Base-by-base conservation (phyloP, 2,329 filamentous ascomycete species). In the Phaeosphaeriaceae sp. region DNA sequence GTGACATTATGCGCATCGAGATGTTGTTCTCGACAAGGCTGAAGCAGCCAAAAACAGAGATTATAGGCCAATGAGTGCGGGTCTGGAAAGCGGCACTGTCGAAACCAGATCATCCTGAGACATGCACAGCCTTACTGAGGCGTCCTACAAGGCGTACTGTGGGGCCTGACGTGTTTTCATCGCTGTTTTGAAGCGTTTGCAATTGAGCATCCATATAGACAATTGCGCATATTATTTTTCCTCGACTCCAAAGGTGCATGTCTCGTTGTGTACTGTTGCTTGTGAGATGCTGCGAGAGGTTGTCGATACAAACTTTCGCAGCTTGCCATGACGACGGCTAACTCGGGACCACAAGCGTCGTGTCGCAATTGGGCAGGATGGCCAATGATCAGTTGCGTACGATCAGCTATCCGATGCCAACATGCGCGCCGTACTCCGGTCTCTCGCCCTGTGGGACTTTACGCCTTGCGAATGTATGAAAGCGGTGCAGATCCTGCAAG, bases 381-480 rank as follows among this genome's bases (percentile, higher is more conserved):
- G 10, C 42, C 42, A 45, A 45, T 45, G 19, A 22, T 10, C 10
- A 10, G 42, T 20, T 22, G 42, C 42, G 21, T 21, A 11, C n/a
- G 10, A 20, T n/a, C 17, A 2, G 40, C 40, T 20, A 42, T 17
- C 40, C 7, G 42, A 20, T 3, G 42, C 19, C 21, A 21, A 9
- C 9, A 33, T 36, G 47, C 47, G 27, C n/a, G 47, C 47, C 27
- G 27, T 49, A 49, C 47, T 49, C 47, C 19, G 47, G 47, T 49
- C 47, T 20, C n/a, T 49, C 27, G 47, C 21, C 17, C 17, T 42
- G 25, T 27, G 25, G 13, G 31, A 13, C 11, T 15, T 13, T 13
- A 15, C 31, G 31, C 31, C 11, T 7, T 15, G 31, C 11, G 31
- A 11, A 36, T 7, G 6, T 36, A 5, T 36, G 13, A 36, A 36